Conservation (phyloP, 2,329 filamentous ascomycete species). For the Saccharata proteae region DNA sequence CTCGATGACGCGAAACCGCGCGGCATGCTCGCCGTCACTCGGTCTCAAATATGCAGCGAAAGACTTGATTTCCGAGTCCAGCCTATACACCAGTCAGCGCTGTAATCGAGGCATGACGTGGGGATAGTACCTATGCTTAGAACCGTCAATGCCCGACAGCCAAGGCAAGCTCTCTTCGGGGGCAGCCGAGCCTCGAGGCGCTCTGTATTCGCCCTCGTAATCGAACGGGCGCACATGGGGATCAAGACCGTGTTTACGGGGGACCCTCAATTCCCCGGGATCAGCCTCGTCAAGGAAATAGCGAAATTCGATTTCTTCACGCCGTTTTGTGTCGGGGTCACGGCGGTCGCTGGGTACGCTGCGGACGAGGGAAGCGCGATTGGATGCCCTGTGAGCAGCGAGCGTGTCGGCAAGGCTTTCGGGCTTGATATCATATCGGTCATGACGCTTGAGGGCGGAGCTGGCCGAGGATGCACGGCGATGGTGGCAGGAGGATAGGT, state of each 20-base stretch:
- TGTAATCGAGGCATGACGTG: background rate
- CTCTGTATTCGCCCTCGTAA: too few relatives aligned
- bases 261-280: too few relatives aligned
- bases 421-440: slow-evolving; percentile 15
- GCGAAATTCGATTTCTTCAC: too few relatives aligned
- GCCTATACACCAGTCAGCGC: slow-evolving; percentile 9
- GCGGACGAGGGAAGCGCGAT: slow-evolving; percentile 16
- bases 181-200: too few relatives aligned
- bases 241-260: too few relatives aligned
- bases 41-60: slow-evolving; percentile 34
- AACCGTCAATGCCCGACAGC: too few relatives aligned
- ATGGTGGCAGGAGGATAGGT: background rate
- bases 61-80: slow-evolving; percentile 35
- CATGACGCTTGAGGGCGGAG: background rate
- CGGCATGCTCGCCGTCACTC: slow-evolving; percentile 29
- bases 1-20: slow-evolving; percentile 22
- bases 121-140: background rate
- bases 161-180: too few relatives aligned
- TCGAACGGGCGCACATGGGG: too few relatives aligned
- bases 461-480: background rate
- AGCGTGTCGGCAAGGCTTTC: slow-evolving; percentile 23
- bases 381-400: slow-evolving; percentile 28
- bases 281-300: too few relatives aligned
- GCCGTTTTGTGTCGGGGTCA: too few relatives aligned
- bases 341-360: too few relatives aligned